Evolutionary conservation across 345 rosid genomes (phyloP), one percentile per base, ranked within the genome.

Genomic region (Syzygium oleosum): DNA sequence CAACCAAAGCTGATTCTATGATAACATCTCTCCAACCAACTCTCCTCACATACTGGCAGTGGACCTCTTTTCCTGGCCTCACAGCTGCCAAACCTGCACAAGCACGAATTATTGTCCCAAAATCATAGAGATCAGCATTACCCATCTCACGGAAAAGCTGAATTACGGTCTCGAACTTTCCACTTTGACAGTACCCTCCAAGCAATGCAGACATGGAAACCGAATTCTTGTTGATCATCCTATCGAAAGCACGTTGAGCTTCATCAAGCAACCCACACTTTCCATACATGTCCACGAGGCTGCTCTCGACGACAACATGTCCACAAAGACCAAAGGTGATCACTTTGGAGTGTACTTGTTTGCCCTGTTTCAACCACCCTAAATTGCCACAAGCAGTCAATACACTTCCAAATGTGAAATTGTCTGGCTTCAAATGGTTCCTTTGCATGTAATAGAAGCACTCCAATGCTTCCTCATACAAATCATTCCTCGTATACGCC

Each of bases 261-360:
- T 92, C 93, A 41, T 89, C 55, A 17, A 93, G 90, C 46, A 90
- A 88, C 85, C 98, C 90, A 3, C 98, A 96, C 95, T 97, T 97
- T 68, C 97, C 99, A 87, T 96, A 97, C 99, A 97, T 96, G 93
- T 96, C 98, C 83, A 97, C 92, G 56, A 97, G 96, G 86, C 97
- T 95, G 89, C 99, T 97, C 90, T 93, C 96, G 6, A 95, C 95
- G 52, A 94, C 88, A 51, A 97, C 97, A 84, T 94, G 91, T 83
- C 94, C 92, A 43, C 90, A 85, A 58, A 92, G 90, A 84, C 98
- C 99, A 46, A 65, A 91, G 0, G 91, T 88, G 43, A 95, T 84
- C 53, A 94, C 91, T 93, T 88, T 94, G 53, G 94, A 96, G 88
- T 97, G 99, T 84, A 96, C 91, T 89, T 96, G 94, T 89, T 92